phyloP scores from a whole-genome alignment of 2,329 filamentous ascomycete species.

The Monilinia polystroma region DNA sequence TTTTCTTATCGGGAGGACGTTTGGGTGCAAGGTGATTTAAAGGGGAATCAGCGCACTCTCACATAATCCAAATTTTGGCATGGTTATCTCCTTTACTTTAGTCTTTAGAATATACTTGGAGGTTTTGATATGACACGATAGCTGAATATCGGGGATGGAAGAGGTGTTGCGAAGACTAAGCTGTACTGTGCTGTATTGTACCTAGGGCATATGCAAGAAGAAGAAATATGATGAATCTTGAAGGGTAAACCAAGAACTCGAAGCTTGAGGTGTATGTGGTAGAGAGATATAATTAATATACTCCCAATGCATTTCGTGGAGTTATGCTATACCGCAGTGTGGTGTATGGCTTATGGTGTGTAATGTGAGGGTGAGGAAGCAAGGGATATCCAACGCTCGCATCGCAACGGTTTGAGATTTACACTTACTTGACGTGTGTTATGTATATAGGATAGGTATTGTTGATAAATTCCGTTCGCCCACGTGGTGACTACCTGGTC shows the following conservation, averaged over 20 bases:
- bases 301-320: neutral
- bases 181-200: neutral
- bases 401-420: no score
- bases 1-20: neutral
- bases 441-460: no score
- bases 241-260: no score
- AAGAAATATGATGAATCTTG: no score
- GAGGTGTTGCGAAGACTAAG: neutral
- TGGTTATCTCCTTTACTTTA: neutral
- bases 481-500: no score
- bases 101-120: slow-evolving; percentile 3
- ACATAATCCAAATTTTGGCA: neutral
- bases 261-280: neutral
- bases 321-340: neutral
- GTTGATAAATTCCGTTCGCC: no score
- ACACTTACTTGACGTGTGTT: no score
- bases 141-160: neutral
- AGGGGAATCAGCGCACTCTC: neutral
- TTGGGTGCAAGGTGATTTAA: neutral
- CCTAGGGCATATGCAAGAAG: neutral
- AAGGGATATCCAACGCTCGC: no score
- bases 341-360: no score
- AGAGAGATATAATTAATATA: neutral
- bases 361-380: no score
- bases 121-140: neutral